phyloP scores from a whole-genome alignment of 208 protist genomes.

The Zelonia costaricensis region DNA sequence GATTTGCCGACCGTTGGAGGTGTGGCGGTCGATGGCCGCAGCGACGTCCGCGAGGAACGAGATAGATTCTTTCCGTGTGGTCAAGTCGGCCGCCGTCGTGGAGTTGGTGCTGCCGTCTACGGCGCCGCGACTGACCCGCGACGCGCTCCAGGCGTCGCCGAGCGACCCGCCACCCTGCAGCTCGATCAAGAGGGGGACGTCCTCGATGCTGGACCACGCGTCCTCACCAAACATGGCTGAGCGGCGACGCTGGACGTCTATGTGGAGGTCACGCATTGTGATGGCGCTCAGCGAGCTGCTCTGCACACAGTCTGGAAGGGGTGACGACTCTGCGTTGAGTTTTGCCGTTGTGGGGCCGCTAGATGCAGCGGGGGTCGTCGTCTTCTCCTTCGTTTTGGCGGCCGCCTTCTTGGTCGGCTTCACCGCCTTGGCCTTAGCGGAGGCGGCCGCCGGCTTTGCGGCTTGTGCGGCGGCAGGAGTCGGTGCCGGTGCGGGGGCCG shows the following conservation, averaged over 20 bases:
- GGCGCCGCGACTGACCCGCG: constrained; percentile 1
- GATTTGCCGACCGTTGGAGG: constrained; percentile 34
- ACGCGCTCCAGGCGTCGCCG: constrained; percentile 4
- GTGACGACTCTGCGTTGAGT: too few relatives aligned
- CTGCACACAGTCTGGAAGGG: not conserved
- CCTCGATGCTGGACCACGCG: constrained; percentile 2
- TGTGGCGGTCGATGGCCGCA: constrained; percentile 40
- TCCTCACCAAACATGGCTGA: constrained; percentile 50
- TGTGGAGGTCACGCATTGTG: constrained; percentile 53
- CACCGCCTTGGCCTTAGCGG: constrained; percentile 6
- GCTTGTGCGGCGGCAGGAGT: not conserved
- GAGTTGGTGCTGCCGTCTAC: constrained; percentile 3
- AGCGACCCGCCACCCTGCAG: constrained; percentile 24
- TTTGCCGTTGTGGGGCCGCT: too few relatives aligned
- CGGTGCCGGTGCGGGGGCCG: too few relatives aligned
- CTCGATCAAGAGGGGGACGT: constrained; percentile 58
- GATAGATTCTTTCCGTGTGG: constrained; percentile 14
- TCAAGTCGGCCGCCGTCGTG: not conserved
- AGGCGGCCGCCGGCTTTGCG: not conserved
- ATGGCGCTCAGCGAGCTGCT: constrained; percentile 3
- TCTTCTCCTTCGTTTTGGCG: not conserved
- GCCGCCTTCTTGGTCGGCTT: constrained; percentile 16
- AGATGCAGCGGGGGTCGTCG: not conserved
- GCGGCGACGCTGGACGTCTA: constrained; percentile 50
- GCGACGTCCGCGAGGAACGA: constrained; percentile 61